Conservation (phyloP, 2,329 filamentous ascomycete species). For the Domatiomyces catenatus region DNA sequence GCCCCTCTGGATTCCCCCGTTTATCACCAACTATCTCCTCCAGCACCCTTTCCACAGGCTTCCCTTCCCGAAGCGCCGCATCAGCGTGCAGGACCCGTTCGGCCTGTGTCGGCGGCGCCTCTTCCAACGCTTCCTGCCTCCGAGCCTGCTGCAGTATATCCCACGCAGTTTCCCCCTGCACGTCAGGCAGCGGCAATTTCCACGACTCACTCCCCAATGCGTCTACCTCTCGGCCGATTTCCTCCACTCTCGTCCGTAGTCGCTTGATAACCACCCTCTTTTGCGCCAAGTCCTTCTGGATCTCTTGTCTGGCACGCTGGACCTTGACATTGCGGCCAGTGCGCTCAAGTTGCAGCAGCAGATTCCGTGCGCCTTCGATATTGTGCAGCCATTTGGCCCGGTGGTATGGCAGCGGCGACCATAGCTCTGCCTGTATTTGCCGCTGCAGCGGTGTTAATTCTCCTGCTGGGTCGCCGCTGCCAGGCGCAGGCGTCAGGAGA, state of each 20-base stretch:
- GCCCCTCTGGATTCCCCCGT: neutral
- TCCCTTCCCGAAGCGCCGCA: conserved; percentile 3
- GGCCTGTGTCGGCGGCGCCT: neutral
- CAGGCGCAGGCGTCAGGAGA: conserved; percentile 17
- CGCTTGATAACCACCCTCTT: conserved; percentile 20
- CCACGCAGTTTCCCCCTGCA: conserved; percentile 11
- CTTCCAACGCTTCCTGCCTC: neutral
- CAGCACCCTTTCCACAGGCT: conserved; percentile 3
- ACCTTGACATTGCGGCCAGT: conserved; percentile 26
- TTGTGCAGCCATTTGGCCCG: conserved; percentile 27
- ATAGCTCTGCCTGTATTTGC: conserved; percentile 16
- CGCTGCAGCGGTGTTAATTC: conserved; percentile 20
- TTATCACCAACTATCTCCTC: conserved; percentile 1
- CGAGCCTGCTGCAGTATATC: conserved; percentile 9
- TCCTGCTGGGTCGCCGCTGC: conserved; percentile 14
- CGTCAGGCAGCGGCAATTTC: conserved; percentile 5
- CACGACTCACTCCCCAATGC: conserved; percentile 3
- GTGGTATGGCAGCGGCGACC: conserved; percentile 28
- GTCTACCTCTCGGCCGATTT: conserved; percentile 14
- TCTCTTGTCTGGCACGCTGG: conserved; percentile 24
- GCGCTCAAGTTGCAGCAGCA: conserved; percentile 28
- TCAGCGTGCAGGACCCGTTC: conserved; percentile 3
- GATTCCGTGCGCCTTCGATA: conserved; percentile 30
- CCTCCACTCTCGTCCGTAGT: conserved; percentile 12
- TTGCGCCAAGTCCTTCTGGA: conserved; percentile 26